Evolutionary conservation across 148 eudicot species (phyloP), one percentile per base, ranked within the genome.

Genomic region (Linanthus parryae): DNA sequence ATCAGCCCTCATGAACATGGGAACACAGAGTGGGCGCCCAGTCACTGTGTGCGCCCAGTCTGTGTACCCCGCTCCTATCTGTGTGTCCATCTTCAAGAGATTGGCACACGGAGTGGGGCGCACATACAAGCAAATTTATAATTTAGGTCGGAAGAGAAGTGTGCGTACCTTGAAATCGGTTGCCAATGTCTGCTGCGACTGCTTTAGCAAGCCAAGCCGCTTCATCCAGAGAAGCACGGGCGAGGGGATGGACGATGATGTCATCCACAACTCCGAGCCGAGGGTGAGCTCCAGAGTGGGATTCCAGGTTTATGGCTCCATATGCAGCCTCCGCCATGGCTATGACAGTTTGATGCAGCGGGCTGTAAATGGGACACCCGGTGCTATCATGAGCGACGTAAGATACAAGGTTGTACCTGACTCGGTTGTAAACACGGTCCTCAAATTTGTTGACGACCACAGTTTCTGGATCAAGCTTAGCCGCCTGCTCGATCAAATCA

Each of bases 131-230:
- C n/a, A n/a, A n/a, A n/a, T n/a, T n/a, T n/a, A n/a, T n/a, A n/a
- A n/a, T n/a, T n/a, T n/a, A n/a, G n/a, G n/a, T n/a, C n/a, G n/a
- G n/a, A n/a, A n/a, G n/a, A n/a, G n/a, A n/a, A n/a, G n/a, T n/a
- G n/a, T n/a, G n/a, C n/a, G n/a, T 51, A 81, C 88, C 88, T 73
- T 72, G 66, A 49, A 79, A 75, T 15, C 26, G 59, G 9, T 67
- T 72, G 60, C 89, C 95, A 68, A 86, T 48, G 43, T 83, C 94
- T 57, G 70, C 64, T 3, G 94, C 95, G 76, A 91, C 54, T 36
- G 87, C 73, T 48, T 63, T 83, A 12, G 98, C 94, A 67, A 71
- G 47, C 29, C 52, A 62, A 24, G 89, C 86, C 2, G 64, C 67
- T 65, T 73, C 73, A 18, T 79, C 83, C 71, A 83, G 53, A 43